Base-by-base conservation (phyloP, 1,284 basidiomycete species). In the Fomes fomentarius region DNA sequence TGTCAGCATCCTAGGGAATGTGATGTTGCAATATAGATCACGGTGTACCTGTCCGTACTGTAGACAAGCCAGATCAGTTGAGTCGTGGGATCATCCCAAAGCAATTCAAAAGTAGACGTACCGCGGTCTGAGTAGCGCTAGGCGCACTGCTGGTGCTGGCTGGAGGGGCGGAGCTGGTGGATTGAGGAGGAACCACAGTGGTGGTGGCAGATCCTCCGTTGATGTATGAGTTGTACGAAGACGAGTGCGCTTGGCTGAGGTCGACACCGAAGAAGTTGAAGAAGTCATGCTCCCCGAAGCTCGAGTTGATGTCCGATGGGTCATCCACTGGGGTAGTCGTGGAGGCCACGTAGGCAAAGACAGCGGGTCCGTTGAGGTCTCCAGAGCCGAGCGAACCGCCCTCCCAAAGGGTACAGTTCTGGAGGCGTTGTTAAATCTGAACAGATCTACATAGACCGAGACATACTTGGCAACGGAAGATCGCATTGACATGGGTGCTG, bases 401-500 rank as follows among this genome's bases (percentile, higher is more conserved):
- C 4, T 64, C 57, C 67, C 67, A 69, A 2, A 50, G 56, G 12
- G 67, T 67, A 42, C 68, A 67, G 57, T 68, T 68, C 66, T 70
- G 35, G 1, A 9, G n/a, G n/a, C 12, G 28, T 6, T 30, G 11
- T 22, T 1, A 46, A 10, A 11, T 50, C 14, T 47, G 47, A 19
- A 12, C 33, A 41, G 12, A 21, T 19, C 11, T 12, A 4, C n/a
- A 17, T 22, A 38, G 21, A 15, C 30, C 4, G 7, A 14, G 2
- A 46, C 55, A 25, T 48, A 68, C 68, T 60, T 69, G 66, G 60
- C 69, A 69, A 25, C 67, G 52, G 57, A 70, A 70, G 9, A 66
- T 62, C 12, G 67, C 68, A 25, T 65, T 66, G 53, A 70, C 60
- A 46, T 69, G 63, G 14, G 68, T 70, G 39, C 63, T 66, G 52